A percentile compares a stretch with the other conserved stretches of the same genome.
These are phyloP conservation scores for Dianthus caryophyllus DNA, from an alignment of 148 eudicot genomes.

Conservation along the genomic window DNA sequence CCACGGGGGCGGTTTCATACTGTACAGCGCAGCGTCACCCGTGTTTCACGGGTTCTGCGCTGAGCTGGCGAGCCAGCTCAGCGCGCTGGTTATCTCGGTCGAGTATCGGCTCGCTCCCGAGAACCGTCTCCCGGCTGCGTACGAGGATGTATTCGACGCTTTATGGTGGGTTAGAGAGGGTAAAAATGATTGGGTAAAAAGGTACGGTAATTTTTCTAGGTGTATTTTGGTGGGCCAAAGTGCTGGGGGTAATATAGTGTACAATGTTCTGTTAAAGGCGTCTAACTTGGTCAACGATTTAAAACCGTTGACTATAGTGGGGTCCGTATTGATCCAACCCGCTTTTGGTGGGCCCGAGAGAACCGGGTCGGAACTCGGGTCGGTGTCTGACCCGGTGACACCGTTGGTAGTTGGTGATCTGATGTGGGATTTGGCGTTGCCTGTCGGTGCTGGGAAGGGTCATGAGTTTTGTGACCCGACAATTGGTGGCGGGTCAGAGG, in stretches of 20 bases:
- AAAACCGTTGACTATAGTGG: constrained; percentile 23
- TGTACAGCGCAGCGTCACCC: constrained; percentile 12
- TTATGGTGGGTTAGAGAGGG: constrained; percentile 29
- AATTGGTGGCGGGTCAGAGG: background rate
- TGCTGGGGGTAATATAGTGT: constrained; percentile 41
- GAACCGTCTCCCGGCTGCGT: constrained; percentile 39
- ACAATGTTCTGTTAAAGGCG: constrained; percentile 18
- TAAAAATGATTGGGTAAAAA: constrained; percentile 28
- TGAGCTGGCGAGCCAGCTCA: constrained; percentile 12
- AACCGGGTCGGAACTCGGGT: constrained; percentile 34
- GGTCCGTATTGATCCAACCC: constrained; percentile 33
- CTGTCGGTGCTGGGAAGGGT: constrained; percentile 38
- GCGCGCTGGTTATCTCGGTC: constrained; percentile 32
- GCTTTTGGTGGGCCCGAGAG: constrained; percentile 37
- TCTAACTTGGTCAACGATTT: constrained; percentile 1
- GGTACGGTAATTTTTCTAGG: constrained; percentile 27
- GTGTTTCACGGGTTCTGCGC: constrained; percentile 21
- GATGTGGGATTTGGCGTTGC: constrained; percentile 49
- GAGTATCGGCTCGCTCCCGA: constrained; percentile 46
- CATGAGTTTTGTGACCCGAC: constrained; percentile 36
- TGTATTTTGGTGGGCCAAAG: constrained; percentile 33
- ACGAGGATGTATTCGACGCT: constrained; percentile 34
- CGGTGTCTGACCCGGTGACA: constrained; percentile 25
- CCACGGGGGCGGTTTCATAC: constrained; percentile 33
- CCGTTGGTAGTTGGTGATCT: constrained; percentile 37